phyloP scores from a whole-genome alignment of 148 eudicot genomes.

The Suaeda aralocaspica region DNA sequence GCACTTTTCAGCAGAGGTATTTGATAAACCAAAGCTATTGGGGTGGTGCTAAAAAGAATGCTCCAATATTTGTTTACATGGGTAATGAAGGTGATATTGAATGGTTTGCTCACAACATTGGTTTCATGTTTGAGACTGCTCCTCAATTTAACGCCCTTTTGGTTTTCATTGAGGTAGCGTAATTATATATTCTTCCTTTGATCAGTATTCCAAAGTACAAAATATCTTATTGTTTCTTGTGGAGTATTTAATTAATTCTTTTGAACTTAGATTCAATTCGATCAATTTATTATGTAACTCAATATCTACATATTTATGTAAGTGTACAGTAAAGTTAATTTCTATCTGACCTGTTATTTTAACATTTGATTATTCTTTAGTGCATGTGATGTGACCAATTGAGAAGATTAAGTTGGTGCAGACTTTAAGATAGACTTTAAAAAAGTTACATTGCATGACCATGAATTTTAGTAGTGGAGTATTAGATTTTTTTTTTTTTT shows the following conservation, averaged over 20 bases:
- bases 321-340: too few species aligned
- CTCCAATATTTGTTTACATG: constrained; percentile 72
- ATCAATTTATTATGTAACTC: background rate
- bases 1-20: constrained; percentile 72
- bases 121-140: constrained; percentile 67
- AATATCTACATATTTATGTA: background rate
- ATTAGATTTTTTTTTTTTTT: too few species aligned
- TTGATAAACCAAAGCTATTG: constrained; percentile 56
- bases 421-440: too few species aligned
- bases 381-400: too few species aligned
- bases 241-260: too few species aligned
- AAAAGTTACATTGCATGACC: too few species aligned
- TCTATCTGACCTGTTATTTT: too few species aligned
- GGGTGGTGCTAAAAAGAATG: constrained; percentile 61
- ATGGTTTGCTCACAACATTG: constrained; percentile 83
- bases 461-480: too few species aligned
- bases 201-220: too few species aligned
- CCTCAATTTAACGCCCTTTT: constrained; percentile 65
- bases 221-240: background rate
- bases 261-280: too few species aligned
- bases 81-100: constrained; percentile 89
- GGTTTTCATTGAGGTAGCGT: constrained; percentile 74
- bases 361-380: background rate
- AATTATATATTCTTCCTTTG: background rate
- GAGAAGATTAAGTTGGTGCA: too few species aligned